Percentiles rank a stretch among this genome's conserved stretches.
Conservation (phyloP, 805 yeast species). For the Myxozyma kluyveri region DNA sequence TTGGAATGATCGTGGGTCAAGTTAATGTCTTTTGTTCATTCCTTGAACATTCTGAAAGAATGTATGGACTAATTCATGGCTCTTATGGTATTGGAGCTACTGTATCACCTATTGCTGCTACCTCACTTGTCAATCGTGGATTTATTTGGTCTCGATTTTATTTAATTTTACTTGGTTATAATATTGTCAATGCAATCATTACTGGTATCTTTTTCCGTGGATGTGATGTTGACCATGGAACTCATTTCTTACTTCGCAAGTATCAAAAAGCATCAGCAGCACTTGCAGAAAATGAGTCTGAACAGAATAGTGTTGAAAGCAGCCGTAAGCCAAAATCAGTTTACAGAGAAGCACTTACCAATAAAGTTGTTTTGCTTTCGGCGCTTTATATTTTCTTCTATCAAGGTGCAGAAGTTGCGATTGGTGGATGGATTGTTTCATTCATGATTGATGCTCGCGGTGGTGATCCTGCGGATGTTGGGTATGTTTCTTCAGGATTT, state of each 20-base stretch:
- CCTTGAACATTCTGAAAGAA: conserved; percentile 53
- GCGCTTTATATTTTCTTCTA: conserved; percentile 57
- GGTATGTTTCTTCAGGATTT: conserved; percentile 67
- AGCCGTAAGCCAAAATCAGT: background rate
- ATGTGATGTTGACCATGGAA: conserved; percentile 12
- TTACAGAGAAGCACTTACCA: conserved; percentile 6
- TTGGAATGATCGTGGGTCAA: conserved; percentile 50
- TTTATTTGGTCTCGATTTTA: conserved; percentile 54
- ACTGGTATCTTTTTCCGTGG: conserved; percentile 4
- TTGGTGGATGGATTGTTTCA: conserved; percentile 71
- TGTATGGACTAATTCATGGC: conserved; percentile 65
- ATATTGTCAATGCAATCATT: conserved; percentile 29
- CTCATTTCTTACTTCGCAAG: background rate
- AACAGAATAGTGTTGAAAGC: background rate
- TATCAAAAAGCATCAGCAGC: background rate
- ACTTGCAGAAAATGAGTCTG: background rate
- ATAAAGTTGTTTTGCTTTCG: conserved; percentile 42
- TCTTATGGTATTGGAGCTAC: conserved; percentile 71
- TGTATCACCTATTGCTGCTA: conserved; percentile 61
- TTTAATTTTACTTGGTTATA: conserved; percentile 45
- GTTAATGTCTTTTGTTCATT: conserved; percentile 50
- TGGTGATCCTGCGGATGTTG: conserved; percentile 48
- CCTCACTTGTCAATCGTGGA: conserved; percentile 52
- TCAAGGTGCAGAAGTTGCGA: conserved; percentile 67
- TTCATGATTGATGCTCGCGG: conserved; percentile 55